Conservation (phyloP, 2,329 filamentous ascomycete species). For the Ophiosphaerella herpotricha region DNA sequence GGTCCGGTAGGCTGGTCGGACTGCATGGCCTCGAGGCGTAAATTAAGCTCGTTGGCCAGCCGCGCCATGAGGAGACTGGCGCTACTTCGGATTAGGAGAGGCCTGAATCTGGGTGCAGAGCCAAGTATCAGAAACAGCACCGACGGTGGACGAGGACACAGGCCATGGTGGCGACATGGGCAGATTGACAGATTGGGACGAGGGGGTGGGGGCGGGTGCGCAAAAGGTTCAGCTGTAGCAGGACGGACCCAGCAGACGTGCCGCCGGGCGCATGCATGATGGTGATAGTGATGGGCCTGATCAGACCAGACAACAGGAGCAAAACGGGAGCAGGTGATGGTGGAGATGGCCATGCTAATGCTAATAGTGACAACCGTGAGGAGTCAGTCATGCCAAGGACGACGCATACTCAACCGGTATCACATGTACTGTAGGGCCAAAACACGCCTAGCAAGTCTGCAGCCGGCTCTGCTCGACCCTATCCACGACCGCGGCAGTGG, state of each 20-base stretch:
- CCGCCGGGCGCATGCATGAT: not conserved
- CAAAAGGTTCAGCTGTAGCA: slow-evolving; percentile 1
- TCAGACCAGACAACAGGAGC: too few species aligned
- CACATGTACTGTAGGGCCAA: too few species aligned
- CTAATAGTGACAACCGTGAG: too few species aligned
- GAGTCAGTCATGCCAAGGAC: too few species aligned
- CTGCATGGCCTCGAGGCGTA: slow-evolving; percentile 21
- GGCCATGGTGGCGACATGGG: slow-evolving; percentile 13
- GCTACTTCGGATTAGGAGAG: slow-evolving; percentile 16
- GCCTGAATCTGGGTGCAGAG: slow-evolving; percentile 14
- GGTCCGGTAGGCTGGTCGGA: slow-evolving; percentile 30
- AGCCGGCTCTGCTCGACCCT: too few species aligned
- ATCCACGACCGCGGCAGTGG: too few species aligned
- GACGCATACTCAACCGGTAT: too few species aligned
- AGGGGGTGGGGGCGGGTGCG: slow-evolving; percentile 4
- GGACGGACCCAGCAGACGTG: not conserved
- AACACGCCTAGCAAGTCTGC: too few species aligned
- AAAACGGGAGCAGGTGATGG: too few species aligned
- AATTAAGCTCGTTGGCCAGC: slow-evolving; percentile 27
- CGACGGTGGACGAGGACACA: slow-evolving; percentile 5
- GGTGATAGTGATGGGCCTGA: not conserved
- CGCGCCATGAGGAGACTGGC: slow-evolving; percentile 27
- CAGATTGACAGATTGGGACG: not conserved
- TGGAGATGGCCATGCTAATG: too few species aligned
- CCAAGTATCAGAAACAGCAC: slow-evolving; percentile 22